Evolutionary conservation across 306 rosid genomes (phyloP).

Genomic region (Albizia julibrissin): DNA sequence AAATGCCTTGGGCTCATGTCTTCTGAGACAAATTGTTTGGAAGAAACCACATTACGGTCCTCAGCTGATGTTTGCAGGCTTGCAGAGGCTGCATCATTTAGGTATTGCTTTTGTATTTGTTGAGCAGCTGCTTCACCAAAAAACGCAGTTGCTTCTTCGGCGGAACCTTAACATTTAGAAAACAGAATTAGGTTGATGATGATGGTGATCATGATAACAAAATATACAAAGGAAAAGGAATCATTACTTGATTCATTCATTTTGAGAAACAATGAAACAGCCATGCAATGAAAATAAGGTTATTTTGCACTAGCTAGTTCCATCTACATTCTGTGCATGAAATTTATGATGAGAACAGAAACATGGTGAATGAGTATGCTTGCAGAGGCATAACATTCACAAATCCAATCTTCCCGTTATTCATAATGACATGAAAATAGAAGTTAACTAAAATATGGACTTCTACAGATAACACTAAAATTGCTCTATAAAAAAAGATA

Average conservation of each 20-base stretch:
- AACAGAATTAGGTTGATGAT: not conserved
- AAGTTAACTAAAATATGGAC: not conserved
- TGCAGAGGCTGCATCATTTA: conserved; percentile 55
- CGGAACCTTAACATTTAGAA: conserved; percentile 69
- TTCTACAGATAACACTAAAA: not conserved
- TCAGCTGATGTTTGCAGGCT: conserved; percentile 54
- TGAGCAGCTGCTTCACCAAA: conserved; percentile 93
- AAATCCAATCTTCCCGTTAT: not conserved
- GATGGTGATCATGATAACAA: conserved; percentile 1
- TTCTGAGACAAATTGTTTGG: conserved; percentile 58
- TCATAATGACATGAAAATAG: not conserved
- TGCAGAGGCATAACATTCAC: not conserved
- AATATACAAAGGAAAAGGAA: conserved; percentile 6
- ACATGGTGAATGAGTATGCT: not conserved
- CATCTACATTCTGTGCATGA: not conserved
- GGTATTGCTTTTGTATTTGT: conserved; percentile 80
- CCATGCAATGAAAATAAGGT: conserved; percentile 16
- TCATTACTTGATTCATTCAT: conserved; percentile 10
- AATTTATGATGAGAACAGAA: not conserved
- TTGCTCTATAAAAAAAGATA: not conserved
- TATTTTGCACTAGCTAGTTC: conserved; percentile 10
- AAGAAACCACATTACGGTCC: conserved; percentile 57
- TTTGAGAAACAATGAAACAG: conserved; percentile 5
- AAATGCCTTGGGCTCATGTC: conserved; percentile 70
- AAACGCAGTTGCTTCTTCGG: conserved; percentile 89